phyloP scores from a whole-genome alignment of 2,329 filamentous ascomycete species.

The Intubia oerlemansii region DNA sequence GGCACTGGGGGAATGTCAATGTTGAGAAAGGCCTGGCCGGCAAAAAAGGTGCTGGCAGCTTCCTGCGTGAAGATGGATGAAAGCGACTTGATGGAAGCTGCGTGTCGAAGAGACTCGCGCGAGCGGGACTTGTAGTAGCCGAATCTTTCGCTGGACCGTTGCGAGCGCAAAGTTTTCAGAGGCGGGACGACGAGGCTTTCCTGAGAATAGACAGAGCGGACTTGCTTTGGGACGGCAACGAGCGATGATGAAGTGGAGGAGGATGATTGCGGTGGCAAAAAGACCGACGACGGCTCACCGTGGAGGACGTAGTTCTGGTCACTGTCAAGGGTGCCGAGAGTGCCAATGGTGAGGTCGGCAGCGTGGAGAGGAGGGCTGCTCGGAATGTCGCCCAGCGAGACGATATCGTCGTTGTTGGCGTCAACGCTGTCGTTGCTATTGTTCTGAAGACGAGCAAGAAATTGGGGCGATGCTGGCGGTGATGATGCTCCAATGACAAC shows the following conservation, averaged over 20 bases:
- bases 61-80: conserved; percentile 29
- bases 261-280: conserved; percentile 15
- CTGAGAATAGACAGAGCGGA: conserved; percentile 27
- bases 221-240: conserved; percentile 13
- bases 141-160: conserved; percentile 25
- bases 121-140: conserved; percentile 28
- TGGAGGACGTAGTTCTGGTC: conserved; percentile 33
- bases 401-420: conserved; percentile 1
- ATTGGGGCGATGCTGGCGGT: conserved; percentile 3
- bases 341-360: conserved; percentile 11
- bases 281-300: conserved; percentile 14
- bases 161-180: conserved; percentile 20
- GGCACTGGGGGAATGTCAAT: conserved; percentile 13
- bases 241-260: conserved; percentile 10
- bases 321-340: conserved; percentile 17
- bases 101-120: conserved; percentile 28
- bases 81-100: conserved; percentile 25
- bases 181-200: conserved; percentile 39
- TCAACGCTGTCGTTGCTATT: neutral
- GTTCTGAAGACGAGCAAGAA: conserved; percentile 1
- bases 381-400: too few relatives aligned
- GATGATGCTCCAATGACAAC: conserved; percentile 24
- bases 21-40: conserved; percentile 19
- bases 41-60: conserved; percentile 17
- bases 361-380: conserved; percentile 5